Evolutionary conservation across 805 yeast genomes (phyloP).

Genomic region (Suhomyces sp.): DNA sequence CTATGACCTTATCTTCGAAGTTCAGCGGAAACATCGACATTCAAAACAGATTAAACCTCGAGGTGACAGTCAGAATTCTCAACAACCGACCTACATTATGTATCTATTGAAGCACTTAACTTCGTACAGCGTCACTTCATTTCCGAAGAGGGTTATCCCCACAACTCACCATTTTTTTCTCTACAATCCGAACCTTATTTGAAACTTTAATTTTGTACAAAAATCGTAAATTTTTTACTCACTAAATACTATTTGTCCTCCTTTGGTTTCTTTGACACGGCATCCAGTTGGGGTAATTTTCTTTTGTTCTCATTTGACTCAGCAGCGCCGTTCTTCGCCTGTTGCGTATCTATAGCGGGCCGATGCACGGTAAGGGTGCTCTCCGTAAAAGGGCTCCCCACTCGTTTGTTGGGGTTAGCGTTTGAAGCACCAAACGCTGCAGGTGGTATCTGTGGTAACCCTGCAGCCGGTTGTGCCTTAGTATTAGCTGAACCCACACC

Average conservation of each 20-base stretch:
- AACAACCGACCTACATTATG: not conserved
- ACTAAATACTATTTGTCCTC: slow-evolving; percentile 1
- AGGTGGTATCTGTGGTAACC: not conserved
- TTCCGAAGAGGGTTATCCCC: not conserved
- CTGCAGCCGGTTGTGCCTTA: not conserved
- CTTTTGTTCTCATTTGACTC: slow-evolving; percentile 7
- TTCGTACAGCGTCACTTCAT: not conserved
- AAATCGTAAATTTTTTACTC: not conserved
- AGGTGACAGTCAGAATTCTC: not conserved
- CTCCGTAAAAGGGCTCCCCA: slow-evolving; percentile 25
- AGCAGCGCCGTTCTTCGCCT: not conserved
- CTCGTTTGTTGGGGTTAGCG: slow-evolving; percentile 4
- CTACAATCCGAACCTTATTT: not conserved
- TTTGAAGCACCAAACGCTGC: not conserved
- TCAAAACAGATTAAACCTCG: too few species aligned
- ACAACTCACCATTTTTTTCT: not conserved
- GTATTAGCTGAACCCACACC: not conserved
- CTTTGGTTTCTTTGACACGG: slow-evolving; percentile 3
- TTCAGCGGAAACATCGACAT: not conserved
- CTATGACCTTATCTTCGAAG: not conserved
- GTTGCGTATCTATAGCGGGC: slow-evolving; percentile 18
- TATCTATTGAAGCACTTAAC: not conserved
- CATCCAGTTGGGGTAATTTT: slow-evolving; percentile 1
- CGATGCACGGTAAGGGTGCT: slow-evolving; percentile 31
- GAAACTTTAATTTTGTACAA: not conserved